Evolutionary conservation across 2,329 filamentous ascomycete species (phyloP), one percentile per base, ranked within the genome.

Genomic region (Chaetomiaceae sp.): DNA sequence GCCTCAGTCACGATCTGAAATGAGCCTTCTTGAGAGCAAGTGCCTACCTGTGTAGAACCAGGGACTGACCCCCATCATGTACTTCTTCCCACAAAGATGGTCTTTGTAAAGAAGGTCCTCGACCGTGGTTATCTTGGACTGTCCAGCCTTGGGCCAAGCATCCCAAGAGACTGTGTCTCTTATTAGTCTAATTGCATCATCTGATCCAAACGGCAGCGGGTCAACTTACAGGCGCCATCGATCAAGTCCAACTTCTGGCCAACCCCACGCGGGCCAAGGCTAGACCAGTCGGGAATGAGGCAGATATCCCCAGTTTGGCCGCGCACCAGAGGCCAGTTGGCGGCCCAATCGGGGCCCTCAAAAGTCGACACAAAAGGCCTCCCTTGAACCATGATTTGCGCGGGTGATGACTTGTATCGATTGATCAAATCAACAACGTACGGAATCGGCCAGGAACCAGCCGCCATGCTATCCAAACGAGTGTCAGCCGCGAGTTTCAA

Each of bases 311-410:
- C 68, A 0, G 66, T 67, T 20, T 61, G 55, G 16, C 58, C 51
- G 38, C 70, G 68, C 45, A 77, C 72, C 1, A 58, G 54, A 2
- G 58, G 50, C 73, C 73, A 76, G 59, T 75, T 70, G 20, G 64
- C 63, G 4, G 68, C 65, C 59, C 70, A 71, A 20, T 55, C 59
- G 5, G 70, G 63, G 2, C 76, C 76, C 59, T 77, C 75, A 48
- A 78, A 79, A 1, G 76, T 78, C 4, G 73, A 75, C n/a, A 77
- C 74, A 9, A 77, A 64, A 0, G 74, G 68, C 31, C 66, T 65
- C 17, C 62, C 63, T 30, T 73, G 65, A 47, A 73, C 66, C 44
- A 65, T 67, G 54, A 70, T 63, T 55, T 77, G 70, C 12, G 70
- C 70, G 12, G 60, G 46, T 8, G 65, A 67, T 9, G 56, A 53